Evolutionary conservation across 2,329 filamentous ascomycete genomes (phyloP), one percentile per base, ranked within the genome.

Genomic region (Phaeosphaeriaceae sp.): DNA sequence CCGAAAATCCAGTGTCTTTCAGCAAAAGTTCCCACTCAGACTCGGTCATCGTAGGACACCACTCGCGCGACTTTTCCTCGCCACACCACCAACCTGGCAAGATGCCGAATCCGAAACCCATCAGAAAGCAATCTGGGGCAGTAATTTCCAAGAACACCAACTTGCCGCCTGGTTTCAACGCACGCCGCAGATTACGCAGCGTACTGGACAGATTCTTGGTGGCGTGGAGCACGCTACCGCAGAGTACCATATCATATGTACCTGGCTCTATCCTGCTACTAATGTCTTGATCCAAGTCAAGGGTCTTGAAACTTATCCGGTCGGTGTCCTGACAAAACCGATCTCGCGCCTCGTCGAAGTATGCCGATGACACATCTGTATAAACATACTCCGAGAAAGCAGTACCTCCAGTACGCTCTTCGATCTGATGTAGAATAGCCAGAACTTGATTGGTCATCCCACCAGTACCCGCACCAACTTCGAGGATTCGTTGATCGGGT

Each of bases 1-100:
- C 65, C 0, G 48, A 48, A 36, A 74, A 75, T 4, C 72, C 72
- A 13, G 58, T 58, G 1, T 64, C 48, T 6, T 47, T 46, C 29
- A 77, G 59, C 5, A 71, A 28, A 1, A 39, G 42, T 39, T 71
- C 54, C 75, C 76, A 77, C 29, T 63, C 42, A 1, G 49, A 42
- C 6, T 60, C 49, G 2, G 63, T 64, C 2, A 72, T 41, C 15
- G 44, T 58, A 0, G 73, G 73, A 3, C 58, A 61, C 16, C 53
- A 42, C 33, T 45, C 20, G 62, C 54, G 3, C 63, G 67, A 26
- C n/a, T 74, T 16, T 28, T 15, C 48, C 41, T 13, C 40, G 21
- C 6, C 34, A 20, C 34, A 36, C 58, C 58, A 61, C 58, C 58
- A 61, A 20, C 48, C 58, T 8, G 50, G 39, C 6, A 60, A 26